Evolutionary conservation across 257 asterid genomes (phyloP).

Genomic region (Petunia secreta): DNA sequence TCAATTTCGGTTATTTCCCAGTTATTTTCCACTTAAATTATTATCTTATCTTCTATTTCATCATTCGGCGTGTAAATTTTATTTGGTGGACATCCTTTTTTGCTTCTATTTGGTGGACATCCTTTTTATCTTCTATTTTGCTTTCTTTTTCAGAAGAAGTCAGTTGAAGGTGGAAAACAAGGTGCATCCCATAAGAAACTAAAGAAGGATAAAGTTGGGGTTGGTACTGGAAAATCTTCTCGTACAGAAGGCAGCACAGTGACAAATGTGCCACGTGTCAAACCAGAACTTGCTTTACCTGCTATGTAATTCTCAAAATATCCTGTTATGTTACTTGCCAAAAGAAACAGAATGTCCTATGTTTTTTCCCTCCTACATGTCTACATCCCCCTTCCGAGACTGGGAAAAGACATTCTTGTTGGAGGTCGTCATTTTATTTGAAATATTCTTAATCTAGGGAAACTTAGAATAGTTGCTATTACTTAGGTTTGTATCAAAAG

Average conservation of each 20-base stretch:
- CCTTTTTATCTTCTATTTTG: conserved; percentile 11
- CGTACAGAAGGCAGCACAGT: conserved; percentile 65
- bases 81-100: conserved; percentile 20
- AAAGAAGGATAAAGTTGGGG: conserved; percentile 82
- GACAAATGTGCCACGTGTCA: conserved; percentile 83
- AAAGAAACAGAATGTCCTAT: conserved; percentile 1
- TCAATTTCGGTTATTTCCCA: neutral
- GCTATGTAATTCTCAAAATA: conserved; percentile 51
- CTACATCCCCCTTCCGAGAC: neutral
- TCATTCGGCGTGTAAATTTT: neutral
- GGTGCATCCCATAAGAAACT: conserved; percentile 66
- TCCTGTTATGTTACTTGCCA: neutral
- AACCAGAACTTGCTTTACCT: conserved; percentile 87
- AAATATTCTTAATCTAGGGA: neutral
- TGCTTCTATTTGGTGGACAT: conserved; percentile 53
- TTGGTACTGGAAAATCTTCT: conserved; percentile 72
- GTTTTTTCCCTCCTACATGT: neutral
- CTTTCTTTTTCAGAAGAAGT: conserved; percentile 58
- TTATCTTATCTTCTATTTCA: neutral
- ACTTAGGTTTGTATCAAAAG: conserved; percentile 7
- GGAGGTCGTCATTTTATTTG: conserved; percentile 14
- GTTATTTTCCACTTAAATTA: conserved; percentile 1
- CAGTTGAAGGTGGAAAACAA: conserved; percentile 79
- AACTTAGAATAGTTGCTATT: neutral
- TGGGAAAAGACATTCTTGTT: conserved; percentile 8